Base-by-base conservation (phyloP, 768 basidiomycete genomes). In the Amanita brunnescens region DNA sequence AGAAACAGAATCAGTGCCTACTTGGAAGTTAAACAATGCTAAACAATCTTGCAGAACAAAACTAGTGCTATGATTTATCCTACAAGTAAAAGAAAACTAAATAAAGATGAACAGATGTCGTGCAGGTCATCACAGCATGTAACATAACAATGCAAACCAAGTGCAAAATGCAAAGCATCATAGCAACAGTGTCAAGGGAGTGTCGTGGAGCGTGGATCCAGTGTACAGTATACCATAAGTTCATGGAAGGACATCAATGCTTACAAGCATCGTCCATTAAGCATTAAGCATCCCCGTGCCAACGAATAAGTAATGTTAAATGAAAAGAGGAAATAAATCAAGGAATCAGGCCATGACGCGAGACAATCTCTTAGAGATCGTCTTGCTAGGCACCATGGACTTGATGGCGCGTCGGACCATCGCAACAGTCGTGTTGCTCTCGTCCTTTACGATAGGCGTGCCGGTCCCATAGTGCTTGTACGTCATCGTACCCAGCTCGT, bases 351-450 rank as follows among this genome's bases (percentile, higher is more conserved):
- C 50, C 32, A 51, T 13, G 16, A 72, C 54, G 54, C 75, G 73
- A 9, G 81, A 79, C 58, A 75, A 43, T 54, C 77, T 72, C 57
- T 72, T 75, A 2, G 78, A 78, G 53, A 63, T 65, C 8, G 76
- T 71, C 67, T 78, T 86, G 33, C 76, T 77, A 41, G 85, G 81
- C 52, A 83, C 84, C 63, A 89, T 81, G 3, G 86, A 82, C 65
- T 83, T 87, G 64, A 90, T 73, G 10, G 87, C 87, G 42, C 82
- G 81, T 34, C 79, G 77, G 51, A 89, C 78, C 51, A 81, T 70
- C 4, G 78, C 72, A 45, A 76, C 70, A 14, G 78, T 75, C 10
- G 72, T 70, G 49, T 73, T 71, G 52, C 65, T 69, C 30, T 78
- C 77, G 47, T 80, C 78, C 59, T 70, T 76, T 39, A 60, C 65